Conservation (phyloP, 768 basidiomycete species). For the Boletellus ananiceps region DNA sequence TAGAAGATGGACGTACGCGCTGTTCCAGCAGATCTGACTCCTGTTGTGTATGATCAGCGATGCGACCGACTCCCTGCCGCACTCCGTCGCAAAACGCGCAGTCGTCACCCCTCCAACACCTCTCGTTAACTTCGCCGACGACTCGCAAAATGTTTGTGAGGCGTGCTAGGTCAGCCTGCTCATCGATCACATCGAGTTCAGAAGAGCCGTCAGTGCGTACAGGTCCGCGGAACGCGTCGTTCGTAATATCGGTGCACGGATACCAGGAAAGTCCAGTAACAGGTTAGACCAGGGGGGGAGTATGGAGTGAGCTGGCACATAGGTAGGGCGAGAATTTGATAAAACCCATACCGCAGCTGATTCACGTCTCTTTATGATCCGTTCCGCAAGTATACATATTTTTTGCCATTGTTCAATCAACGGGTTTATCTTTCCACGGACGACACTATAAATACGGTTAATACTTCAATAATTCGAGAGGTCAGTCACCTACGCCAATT, state of each 20-base stretch:
- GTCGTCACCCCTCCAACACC: slow-evolving; percentile 79
- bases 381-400: slow-evolving; percentile 81
- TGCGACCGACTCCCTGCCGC: slow-evolving; percentile 59
- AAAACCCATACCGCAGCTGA: slow-evolving; percentile 81
- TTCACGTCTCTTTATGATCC: slow-evolving; percentile 85
- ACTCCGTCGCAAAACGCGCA: slow-evolving; percentile 81
- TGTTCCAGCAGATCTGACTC: slow-evolving; percentile 72
- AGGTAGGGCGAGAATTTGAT: slow-evolving; percentile 58
- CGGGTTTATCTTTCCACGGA: slow-evolving; percentile 69
- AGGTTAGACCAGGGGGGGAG: slow-evolving; percentile 46
- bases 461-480: not conserved
- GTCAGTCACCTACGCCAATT: slow-evolving; percentile 56
- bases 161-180: slow-evolving; percentile 78
- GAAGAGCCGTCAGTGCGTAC: slow-evolving; percentile 11
- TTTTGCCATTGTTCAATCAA: slow-evolving; percentile 91
- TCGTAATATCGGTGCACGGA: slow-evolving; percentile 20
- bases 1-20: slow-evolving; percentile 45
- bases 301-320: slow-evolving; percentile 66
- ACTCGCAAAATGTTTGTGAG: slow-evolving; percentile 78
- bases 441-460: slow-evolving; percentile 44
- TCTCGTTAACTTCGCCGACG: slow-evolving; percentile 71
- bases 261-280: slow-evolving; percentile 31
- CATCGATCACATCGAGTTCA: slow-evolving; percentile 28
- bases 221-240: slow-evolving; percentile 13
- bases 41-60: slow-evolving; percentile 62